These are phyloP conservation scores for Acanthamoeba castellanii DNA, from an alignment of 208 protist genomes.

Conservation along the genomic window DNA sequence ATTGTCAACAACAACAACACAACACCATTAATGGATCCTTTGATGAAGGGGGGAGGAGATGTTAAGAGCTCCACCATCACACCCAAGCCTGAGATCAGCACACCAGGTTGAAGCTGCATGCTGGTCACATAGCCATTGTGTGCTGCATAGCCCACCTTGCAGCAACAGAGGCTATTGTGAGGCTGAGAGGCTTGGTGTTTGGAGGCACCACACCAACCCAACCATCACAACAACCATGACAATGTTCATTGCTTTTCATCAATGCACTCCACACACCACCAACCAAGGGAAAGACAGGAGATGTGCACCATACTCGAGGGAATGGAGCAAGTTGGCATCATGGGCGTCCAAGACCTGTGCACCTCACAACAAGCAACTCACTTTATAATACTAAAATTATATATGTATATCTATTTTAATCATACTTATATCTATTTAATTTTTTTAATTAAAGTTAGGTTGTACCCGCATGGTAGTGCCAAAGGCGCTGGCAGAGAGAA, in stretches of 20 bases:
- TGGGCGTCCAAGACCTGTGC: neutral
- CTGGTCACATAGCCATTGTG: neutral
- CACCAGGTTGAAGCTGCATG: neutral
- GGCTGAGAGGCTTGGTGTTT: neutral
- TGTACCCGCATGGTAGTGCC: no score
- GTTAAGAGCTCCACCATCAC: no score
- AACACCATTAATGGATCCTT: no score
- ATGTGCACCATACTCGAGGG: neutral
- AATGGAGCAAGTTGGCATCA: neutral
- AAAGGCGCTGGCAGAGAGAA: neutral
- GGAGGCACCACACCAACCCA: neutral
- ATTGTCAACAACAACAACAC: no score
- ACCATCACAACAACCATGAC: neutral
- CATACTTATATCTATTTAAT: no score
- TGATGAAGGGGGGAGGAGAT: no score
- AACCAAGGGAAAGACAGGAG: no score
- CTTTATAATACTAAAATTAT: neutral
- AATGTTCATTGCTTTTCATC: neutral
- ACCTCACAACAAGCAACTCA: neutral
- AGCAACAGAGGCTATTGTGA: neutral
- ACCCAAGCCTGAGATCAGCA: neutral
- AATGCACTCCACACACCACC: neutral
- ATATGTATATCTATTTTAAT: neutral
- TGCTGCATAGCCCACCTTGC: neutral
- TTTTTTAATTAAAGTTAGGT: no score